A percentile compares a stretch with the other conserved stretches of the same genome.
phyloP scores from a whole-genome alignment of 2,329 filamentous ascomycete genomes.

The Phialemoniopsis sp. region DNA sequence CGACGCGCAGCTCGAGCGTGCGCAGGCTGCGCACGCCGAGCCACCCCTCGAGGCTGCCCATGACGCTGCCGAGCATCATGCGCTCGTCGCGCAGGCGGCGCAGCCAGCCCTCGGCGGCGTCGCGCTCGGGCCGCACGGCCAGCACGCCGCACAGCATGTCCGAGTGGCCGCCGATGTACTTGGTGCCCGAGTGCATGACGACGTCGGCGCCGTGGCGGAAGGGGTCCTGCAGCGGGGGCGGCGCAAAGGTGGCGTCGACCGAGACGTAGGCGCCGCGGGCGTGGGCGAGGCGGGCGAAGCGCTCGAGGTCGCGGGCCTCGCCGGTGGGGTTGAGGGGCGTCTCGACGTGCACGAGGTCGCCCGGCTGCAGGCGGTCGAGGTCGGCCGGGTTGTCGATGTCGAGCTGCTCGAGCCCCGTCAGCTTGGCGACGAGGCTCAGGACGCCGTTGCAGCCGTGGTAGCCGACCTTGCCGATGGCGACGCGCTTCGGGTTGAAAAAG shows the following conservation, averaged over 20 bases:
- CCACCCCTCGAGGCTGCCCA: slow-evolving; percentile 91
- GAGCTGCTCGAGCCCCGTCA: slow-evolving; percentile 71
- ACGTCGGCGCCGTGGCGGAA: slow-evolving; percentile 78
- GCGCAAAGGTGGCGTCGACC: slow-evolving; percentile 90
- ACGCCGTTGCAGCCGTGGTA: slow-evolving; percentile 96
- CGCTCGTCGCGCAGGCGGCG: slow-evolving; percentile 61
- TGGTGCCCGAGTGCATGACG: slow-evolving; percentile 90
- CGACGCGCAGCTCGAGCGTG: slow-evolving; percentile 79
- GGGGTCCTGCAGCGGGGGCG: slow-evolving; percentile 83
- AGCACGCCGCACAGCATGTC: slow-evolving; percentile 90
- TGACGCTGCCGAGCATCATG: slow-evolving; percentile 73
- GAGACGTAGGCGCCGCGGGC: slow-evolving; percentile 69
- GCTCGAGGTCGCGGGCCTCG: slow-evolving; percentile 67
- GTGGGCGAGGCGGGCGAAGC: slow-evolving; percentile 70
- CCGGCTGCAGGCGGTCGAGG: slow-evolving; percentile 60
- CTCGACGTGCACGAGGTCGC: slow-evolving; percentile 87
- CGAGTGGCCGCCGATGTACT: slow-evolving; percentile 94
- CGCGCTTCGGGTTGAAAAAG: slow-evolving; percentile 74
- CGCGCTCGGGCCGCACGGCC: slow-evolving; percentile 50
- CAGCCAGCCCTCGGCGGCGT: slow-evolving; percentile 51
- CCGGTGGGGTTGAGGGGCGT: slow-evolving; percentile 92
- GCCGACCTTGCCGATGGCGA: slow-evolving; percentile 71
- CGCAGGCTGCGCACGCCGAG: slow-evolving; percentile 80
- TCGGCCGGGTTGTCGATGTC: slow-evolving; percentile 49
- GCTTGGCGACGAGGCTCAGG: slow-evolving; percentile 66